Base-by-base conservation (phyloP, 2,329 filamentous ascomycete species). In the Hymenoscyphus linearis region DNA sequence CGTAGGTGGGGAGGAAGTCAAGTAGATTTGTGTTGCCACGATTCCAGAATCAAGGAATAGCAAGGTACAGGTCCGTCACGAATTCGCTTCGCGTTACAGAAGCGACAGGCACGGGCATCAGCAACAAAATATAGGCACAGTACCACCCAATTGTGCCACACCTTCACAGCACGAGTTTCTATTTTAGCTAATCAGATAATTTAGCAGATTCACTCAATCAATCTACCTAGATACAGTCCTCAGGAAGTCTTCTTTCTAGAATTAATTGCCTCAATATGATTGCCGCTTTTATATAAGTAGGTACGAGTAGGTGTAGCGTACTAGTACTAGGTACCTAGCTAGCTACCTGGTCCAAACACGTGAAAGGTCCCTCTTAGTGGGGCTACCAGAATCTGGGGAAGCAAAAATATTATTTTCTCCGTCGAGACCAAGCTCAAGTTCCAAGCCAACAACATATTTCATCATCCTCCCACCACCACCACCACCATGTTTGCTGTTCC, bases 401-500 rank as follows among this genome's bases (percentile, higher is more conserved):
- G 56, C 31, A 31, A 61, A 61, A 61, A 61, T 61, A 61, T 52
- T 44, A 52, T 58, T 58, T 52, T 53, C n/a, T 4, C 25, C 25
- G 50, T 31, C 22, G 10, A 26, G 50, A 31, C 22, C 40, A 16
- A 36, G 22, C 44, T 26, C 27, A 18, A 16, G 9, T 34, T 37
- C 40, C 16, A 13, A 13, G 27, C 25, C 26, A 36, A 3, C 36
- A 18, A 26, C 40, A 10, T 9, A 25, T 22, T 27, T 27, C 36
- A 55, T 35, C 36, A 36, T 22, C 57, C 6, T 31, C 31, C 6
- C 5, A n/a, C n/a, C n/a, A n/a, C 4, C 31, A 31, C 31, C 31
- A 7, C 31, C 55, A 66, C 25, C 34, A 93, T 98, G 93, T 98
- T 98, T 75, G 88, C 92, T 10, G 93, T 98, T 34, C 90, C 90